These are phyloP conservation scores for Cordia subcordata DNA, from an alignment of 257 asterid species.

Conservation along the genomic window DNA sequence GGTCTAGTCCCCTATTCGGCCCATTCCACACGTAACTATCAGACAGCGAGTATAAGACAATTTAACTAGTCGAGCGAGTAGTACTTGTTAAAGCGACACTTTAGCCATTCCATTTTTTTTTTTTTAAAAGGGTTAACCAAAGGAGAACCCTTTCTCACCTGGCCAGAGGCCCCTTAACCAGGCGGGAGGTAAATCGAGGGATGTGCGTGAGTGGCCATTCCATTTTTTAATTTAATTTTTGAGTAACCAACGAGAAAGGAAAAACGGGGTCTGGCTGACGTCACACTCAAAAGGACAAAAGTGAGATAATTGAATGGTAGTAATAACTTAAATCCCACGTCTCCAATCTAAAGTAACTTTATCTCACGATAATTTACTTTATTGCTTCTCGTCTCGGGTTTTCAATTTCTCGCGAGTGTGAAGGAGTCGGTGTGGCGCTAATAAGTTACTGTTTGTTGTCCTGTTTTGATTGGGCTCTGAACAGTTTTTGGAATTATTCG, in stretches of 20 bases:
- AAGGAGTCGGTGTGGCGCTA: no score
- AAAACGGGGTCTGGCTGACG: background rate
- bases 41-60: background rate
- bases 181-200: no score
- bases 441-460: no score
- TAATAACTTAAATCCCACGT: background rate
- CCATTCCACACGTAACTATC: background rate
- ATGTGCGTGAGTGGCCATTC: no score
- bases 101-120: background rate
- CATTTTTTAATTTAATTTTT: background rate
- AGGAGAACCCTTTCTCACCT: no score
- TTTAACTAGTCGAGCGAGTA: background rate
- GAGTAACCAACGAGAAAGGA: background rate
- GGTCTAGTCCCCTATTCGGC: no score
- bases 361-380: background rate
- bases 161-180: no score
- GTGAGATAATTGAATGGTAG: no score
- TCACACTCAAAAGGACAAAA: background rate
- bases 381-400: background rate
- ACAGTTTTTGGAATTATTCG: no score
- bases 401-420: background rate
- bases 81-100: background rate
- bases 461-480: no score
- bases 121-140: no score
- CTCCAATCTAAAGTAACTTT: background rate